Conservation (phyloP, 768 basidiomycete genomes). For the Serendipita sp. region DNA sequence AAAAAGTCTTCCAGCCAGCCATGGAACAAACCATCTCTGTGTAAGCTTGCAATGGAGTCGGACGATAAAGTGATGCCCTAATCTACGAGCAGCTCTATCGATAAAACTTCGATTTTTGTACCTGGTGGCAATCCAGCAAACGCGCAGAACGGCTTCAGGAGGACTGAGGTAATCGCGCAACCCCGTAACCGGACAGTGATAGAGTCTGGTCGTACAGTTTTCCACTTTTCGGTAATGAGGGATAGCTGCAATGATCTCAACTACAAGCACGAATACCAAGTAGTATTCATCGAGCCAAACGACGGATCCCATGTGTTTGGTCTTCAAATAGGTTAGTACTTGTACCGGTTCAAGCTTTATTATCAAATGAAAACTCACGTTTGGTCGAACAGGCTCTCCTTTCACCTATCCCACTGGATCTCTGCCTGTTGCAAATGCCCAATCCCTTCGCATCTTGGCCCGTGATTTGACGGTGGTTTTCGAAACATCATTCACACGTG, state of each 20-base stretch:
- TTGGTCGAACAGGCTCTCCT: slow-evolving; percentile 4
- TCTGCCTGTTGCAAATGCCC: slow-evolving; percentile 27
- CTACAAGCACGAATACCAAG: slow-evolving; percentile 12
- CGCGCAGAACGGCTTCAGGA: slow-evolving; percentile 11
- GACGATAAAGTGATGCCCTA: neutral
- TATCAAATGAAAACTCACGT: neutral
- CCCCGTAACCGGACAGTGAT: slow-evolving; percentile 20
- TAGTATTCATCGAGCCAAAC: slow-evolving; percentile 41
- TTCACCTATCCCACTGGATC: slow-evolving; percentile 25
- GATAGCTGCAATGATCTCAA: slow-evolving; percentile 9
- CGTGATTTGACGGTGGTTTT: slow-evolving; percentile 21
- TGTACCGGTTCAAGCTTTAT: no score
- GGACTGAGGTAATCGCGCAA: slow-evolving; percentile 10
- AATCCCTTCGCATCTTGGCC: slow-evolving; percentile 37
- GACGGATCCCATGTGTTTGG: slow-evolving; percentile 47
- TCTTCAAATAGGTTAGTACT: slow-evolving; percentile 33
- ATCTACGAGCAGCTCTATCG: slow-evolving; percentile 30
- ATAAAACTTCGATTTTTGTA: slow-evolving; percentile 16
- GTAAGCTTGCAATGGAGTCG: neutral
- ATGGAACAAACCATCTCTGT: slow-evolving; percentile 32
- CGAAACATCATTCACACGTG: slow-evolving; percentile 8
- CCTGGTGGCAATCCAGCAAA: slow-evolving; percentile 13
- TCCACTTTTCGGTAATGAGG: slow-evolving; percentile 11
- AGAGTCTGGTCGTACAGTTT: slow-evolving; percentile 10
- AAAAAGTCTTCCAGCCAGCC: slow-evolving; percentile 16